These are phyloP conservation scores for Achaetomium macrosporum DNA, from an alignment of 2,329 filamentous ascomycete genomes.

Conservation along the genomic window DNA sequence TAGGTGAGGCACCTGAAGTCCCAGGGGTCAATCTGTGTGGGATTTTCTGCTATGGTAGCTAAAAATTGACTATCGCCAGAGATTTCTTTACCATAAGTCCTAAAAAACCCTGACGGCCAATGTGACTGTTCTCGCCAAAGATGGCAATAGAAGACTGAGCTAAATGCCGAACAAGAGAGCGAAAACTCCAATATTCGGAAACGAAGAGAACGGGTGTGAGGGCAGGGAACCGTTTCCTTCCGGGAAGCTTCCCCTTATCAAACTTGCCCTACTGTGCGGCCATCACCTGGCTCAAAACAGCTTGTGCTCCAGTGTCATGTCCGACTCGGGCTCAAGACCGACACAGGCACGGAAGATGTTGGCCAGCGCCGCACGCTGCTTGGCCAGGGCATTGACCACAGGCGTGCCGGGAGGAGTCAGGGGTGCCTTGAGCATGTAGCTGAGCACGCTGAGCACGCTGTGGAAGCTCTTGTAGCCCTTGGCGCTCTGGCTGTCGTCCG, in stretches of 20 bases:
- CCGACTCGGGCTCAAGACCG: conserved; percentile 91
- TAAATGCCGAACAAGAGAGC: background rate
- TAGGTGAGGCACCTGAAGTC: background rate
- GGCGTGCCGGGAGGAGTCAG: conserved; percentile 91
- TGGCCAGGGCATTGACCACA: conserved; percentile 89
- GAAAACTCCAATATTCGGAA: background rate
- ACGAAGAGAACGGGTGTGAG: conserved; percentile 1
- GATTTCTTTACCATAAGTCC: background rate
- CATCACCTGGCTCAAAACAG: conserved; percentile 55
- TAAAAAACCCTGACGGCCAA: background rate
- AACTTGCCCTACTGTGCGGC: background rate
- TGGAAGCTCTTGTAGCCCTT: conserved; percentile 89
- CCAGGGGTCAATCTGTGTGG: background rate
- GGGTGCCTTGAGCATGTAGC: conserved; percentile 98
- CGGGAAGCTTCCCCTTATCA: background rate
- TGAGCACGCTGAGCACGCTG: conserved; percentile 91
- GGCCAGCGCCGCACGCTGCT: conserved; percentile 89
- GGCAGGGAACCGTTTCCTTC: background rate
- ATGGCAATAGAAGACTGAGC: background rate
- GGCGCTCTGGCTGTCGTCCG: conserved; percentile 44
- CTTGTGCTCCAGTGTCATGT: conserved; percentile 99
- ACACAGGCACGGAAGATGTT: conserved; percentile 99
- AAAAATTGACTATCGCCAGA: background rate
- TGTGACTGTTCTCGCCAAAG: background rate
- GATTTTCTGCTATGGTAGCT: conserved; percentile 13